A percentile compares a stretch with the other conserved stretches of the same genome.
These are phyloP conservation scores for Gossypium anomalum DNA, from an alignment of 345 rosid species.

Conservation along the genomic window DNA sequence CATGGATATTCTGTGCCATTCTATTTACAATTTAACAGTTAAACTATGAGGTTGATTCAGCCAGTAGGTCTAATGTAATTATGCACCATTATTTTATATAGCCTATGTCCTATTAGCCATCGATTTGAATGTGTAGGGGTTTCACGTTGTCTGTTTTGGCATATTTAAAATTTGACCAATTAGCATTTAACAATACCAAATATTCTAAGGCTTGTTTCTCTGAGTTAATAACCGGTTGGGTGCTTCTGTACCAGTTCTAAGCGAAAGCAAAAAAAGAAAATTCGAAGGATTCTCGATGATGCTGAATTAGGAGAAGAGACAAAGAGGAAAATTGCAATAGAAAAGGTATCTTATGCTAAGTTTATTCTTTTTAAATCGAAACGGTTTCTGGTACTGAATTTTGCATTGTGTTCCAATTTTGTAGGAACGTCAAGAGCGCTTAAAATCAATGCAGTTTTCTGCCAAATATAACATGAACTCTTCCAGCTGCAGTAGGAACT, in stretches of 20 bases:
- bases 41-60: not conserved
- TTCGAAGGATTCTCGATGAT: slow-evolving; percentile 94
- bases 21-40: not conserved
- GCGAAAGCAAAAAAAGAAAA: slow-evolving; percentile 76
- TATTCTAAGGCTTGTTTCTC: slow-evolving; percentile 17
- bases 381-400: slow-evolving; percentile 18
- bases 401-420: slow-evolving; percentile 23
- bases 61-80: not conserved
- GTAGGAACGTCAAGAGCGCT: slow-evolving; percentile 95
- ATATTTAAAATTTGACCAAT: not conserved
- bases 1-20: not conserved
- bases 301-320: slow-evolving; percentile 98
- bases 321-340: slow-evolving; percentile 92
- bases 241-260: slow-evolving; percentile 42
- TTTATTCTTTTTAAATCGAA: slow-evolving; percentile 12
- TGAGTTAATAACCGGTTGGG: slow-evolving; percentile 17
- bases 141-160: not conserved
- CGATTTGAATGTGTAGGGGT: not conserved
- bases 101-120: not conserved
- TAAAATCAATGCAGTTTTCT: slow-evolving; percentile 85
- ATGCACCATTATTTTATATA: not conserved
- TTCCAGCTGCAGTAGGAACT: slow-evolving; percentile 37
- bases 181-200: not conserved
- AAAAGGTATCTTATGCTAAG: slow-evolving; percentile 53
- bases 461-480: slow-evolving; percentile 53